These are phyloP conservation scores for Salvia sclarea DNA, from an alignment of 305 asterid genomes.

Conservation along the genomic window DNA sequence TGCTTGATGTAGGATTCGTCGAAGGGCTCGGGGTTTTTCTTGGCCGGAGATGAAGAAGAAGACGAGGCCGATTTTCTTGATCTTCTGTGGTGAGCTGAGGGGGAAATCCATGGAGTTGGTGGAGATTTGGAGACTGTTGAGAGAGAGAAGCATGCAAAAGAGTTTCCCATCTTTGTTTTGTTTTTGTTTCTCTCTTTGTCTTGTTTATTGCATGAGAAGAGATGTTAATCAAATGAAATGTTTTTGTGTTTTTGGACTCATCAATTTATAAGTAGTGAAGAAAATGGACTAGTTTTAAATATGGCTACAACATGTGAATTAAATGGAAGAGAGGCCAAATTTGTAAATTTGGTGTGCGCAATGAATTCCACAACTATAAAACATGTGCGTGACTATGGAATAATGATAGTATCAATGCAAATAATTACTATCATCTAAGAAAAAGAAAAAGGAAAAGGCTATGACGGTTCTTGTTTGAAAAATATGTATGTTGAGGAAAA, in stretches of 20 bases:
- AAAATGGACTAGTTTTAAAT: slow-evolving; percentile 16
- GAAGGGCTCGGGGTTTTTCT: slow-evolving; percentile 10
- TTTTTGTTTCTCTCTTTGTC: background rate
- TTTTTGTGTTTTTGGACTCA: background rate
- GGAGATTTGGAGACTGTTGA: slow-evolving; percentile 28
- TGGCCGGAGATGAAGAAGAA: slow-evolving; percentile 30
- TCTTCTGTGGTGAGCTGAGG: slow-evolving; percentile 33
- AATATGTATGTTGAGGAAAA: background rate
- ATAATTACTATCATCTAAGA: background rate
- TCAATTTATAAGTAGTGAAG: slow-evolving; percentile 6
- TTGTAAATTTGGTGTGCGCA: slow-evolving; percentile 22
- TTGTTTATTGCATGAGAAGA: background rate
- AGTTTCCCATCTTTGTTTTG: slow-evolving; percentile 47
- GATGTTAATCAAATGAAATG: background rate
- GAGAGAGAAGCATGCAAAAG: slow-evolving; percentile 54
- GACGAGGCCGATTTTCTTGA: slow-evolving; percentile 39
- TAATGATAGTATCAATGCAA: background rate
- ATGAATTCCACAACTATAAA: slow-evolving; percentile 21
- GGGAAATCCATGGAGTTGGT: slow-evolving; percentile 46
- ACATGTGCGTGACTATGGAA: slow-evolving; percentile 15
- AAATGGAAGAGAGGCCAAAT: background rate
- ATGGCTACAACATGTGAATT: slow-evolving; percentile 8
- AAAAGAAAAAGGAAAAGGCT: background rate
- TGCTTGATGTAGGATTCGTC: slow-evolving; percentile 53
- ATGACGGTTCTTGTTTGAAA: slow-evolving; percentile 2